Percentiles rank a stretch among this genome's conserved stretches.
Conservation (phyloP, 1,284 basidiomycete genomes). For the Ceraceosorus guamensis region DNA sequence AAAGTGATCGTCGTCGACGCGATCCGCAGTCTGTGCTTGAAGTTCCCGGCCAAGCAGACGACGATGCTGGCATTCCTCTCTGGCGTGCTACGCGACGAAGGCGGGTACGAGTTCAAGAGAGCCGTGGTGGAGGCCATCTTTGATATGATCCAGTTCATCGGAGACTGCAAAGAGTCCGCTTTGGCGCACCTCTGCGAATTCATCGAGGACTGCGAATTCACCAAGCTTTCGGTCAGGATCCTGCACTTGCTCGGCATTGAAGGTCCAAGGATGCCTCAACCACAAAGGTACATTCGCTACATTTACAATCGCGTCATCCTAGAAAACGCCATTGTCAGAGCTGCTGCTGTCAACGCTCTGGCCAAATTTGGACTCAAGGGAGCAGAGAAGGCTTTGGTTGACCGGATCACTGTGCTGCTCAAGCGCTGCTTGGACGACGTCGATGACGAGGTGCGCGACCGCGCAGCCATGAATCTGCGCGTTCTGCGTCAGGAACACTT, state of each 20-base stretch:
- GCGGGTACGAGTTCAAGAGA: conserved; percentile 98
- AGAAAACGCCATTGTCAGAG: conserved; percentile 95
- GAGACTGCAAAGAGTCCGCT: conserved; percentile 77
- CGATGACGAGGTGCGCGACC: conserved; percentile 96
- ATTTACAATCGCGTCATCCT: conserved; percentile 99
- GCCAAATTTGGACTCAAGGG: conserved; percentile 84
- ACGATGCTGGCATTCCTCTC: conserved; percentile 55
- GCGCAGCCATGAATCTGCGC: conserved; percentile 79
- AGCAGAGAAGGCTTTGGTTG: conserved; percentile 65
- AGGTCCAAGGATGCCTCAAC: conserved; percentile 88
- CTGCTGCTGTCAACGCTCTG: conserved; percentile 86
- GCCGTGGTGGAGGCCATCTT: conserved; percentile 99
- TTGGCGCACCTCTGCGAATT: conserved; percentile 99
- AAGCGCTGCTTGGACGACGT: conserved; percentile 90
- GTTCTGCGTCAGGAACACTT: conserved; percentile 70
- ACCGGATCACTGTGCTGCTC: conserved; percentile 67
- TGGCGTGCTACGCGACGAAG: conserved; percentile 58
- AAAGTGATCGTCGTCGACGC: conserved; percentile 99
- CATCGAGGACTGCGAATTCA: conserved; percentile 99
- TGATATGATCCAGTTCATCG: conserved; percentile 98
- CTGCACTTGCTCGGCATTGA: conserved; percentile 90
- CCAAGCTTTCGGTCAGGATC: conserved; percentile 94
- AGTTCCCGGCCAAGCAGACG: conserved; percentile 93
- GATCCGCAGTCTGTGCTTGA: conserved; percentile 93
- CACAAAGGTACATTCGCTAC: conserved; percentile 97